phyloP scores from a whole-genome alignment of 768 basidiomycete genomes.

The Suillus subluteus region DNA sequence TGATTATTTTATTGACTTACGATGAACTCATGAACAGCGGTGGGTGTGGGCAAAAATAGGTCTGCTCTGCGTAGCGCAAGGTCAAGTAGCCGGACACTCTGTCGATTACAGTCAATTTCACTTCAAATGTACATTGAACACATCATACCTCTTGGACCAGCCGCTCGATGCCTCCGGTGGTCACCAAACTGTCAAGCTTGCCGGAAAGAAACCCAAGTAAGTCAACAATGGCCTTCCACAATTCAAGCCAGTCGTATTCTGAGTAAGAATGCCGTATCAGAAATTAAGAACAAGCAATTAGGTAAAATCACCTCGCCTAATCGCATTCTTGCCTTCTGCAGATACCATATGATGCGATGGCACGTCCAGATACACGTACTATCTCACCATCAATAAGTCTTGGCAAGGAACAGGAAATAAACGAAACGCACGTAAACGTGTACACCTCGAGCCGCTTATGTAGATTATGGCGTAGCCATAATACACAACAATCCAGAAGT shows the following conservation, averaged over 20 bases:
- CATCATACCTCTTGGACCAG: conserved; percentile 56
- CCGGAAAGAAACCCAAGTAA: conserved; percentile 58
- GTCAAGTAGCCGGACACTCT: conserved; percentile 60
- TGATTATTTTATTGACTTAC: conserved; percentile 43
- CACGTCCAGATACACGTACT: conserved; percentile 62
- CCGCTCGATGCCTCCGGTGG: conserved; percentile 55
- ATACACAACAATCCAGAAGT: conserved; percentile 66
- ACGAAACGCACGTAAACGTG: conserved; percentile 53
- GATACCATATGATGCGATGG: conserved; percentile 58
- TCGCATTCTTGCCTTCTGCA: conserved; percentile 55
- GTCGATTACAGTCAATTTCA: conserved; percentile 4
- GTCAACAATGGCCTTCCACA: conserved; percentile 62
- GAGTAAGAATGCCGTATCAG: conserved; percentile 9
- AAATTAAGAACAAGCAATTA: background rate
- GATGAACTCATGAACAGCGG: conserved; percentile 60
- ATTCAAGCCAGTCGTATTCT: conserved; percentile 71
- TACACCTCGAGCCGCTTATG: conserved; percentile 62
- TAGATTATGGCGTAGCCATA: conserved; percentile 74
- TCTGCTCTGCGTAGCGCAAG: conserved; percentile 57
- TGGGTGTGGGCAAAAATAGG: conserved; percentile 53
- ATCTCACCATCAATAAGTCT: conserved; percentile 2
- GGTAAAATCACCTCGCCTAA: conserved; percentile 46
- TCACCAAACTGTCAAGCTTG: conserved; percentile 56
- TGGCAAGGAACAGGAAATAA: background rate
- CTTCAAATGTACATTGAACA: background rate